These are phyloP conservation scores for Phytophthora pluvialis DNA, from an alignment of 352 stramenopile genomes.

Conservation along the genomic window DNA sequence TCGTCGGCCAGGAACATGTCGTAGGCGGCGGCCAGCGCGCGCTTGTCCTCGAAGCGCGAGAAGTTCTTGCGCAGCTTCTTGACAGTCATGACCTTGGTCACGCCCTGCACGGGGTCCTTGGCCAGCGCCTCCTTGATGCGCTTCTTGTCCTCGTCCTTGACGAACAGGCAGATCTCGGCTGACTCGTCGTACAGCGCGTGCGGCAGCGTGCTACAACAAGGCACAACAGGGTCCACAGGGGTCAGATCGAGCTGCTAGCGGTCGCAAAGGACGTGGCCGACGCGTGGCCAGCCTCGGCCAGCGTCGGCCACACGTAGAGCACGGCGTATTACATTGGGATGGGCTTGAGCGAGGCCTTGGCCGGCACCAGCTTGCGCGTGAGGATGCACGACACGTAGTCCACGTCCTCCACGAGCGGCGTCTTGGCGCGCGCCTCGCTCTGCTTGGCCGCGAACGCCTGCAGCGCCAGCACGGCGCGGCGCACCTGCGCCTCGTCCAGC, in stretches of 20 bases:
- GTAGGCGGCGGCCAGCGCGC: slow-evolving; percentile 73
- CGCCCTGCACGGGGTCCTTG: slow-evolving; percentile 56
- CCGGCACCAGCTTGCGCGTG: slow-evolving; percentile 73
- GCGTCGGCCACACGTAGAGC: not conserved
- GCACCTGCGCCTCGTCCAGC: slow-evolving; percentile 77
- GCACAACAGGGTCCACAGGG: slow-evolving; percentile 5
- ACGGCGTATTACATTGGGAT: slow-evolving; percentile 61
- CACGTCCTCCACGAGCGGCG: slow-evolving; percentile 61
- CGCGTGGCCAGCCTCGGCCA: not conserved
- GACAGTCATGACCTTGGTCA: slow-evolving; percentile 79
- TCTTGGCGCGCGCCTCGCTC: slow-evolving; percentile 48
- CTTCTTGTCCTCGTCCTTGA: slow-evolving; percentile 88
- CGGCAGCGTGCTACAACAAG: slow-evolving; percentile 51
- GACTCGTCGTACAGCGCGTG: slow-evolving; percentile 63
- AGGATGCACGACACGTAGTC: slow-evolving; percentile 76
- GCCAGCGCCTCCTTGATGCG: slow-evolving; percentile 77
- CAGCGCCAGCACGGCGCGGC: slow-evolving; percentile 71
- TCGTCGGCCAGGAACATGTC: slow-evolving; percentile 83
- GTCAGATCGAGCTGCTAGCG: slow-evolving; percentile 20
- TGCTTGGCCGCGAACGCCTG: slow-evolving; percentile 65
- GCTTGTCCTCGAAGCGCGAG: slow-evolving; percentile 75
- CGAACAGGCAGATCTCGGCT: slow-evolving; percentile 78
- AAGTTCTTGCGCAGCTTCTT: slow-evolving; percentile 89
- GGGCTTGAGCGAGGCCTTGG: slow-evolving; percentile 73
- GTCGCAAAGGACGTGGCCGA: not conserved